Evolutionary conservation across 164 flowering plant genomes (phyloP).

Genomic region (Stephania yunnanensis): DNA sequence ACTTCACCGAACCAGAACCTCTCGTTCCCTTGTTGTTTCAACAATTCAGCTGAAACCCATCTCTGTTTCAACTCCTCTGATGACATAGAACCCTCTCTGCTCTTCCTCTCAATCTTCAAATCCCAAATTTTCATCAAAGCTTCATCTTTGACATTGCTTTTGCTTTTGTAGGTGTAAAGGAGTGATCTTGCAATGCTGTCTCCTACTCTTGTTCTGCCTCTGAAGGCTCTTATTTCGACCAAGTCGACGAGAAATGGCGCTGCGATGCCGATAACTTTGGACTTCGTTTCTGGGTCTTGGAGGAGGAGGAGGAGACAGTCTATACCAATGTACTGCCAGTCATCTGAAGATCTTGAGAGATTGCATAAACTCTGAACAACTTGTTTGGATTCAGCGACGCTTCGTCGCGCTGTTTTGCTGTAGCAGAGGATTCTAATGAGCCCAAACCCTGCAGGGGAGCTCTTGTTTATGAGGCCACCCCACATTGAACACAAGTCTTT

Average conservation of each 20-base stretch:
- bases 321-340: slow-evolving; percentile 87
- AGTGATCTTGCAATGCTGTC: slow-evolving; percentile 39
- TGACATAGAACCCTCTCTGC: slow-evolving; percentile 32
- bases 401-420: slow-evolving; percentile 46
- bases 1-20: slow-evolving; percentile 42
- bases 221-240: slow-evolving; percentile 41
- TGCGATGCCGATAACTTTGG: slow-evolving; percentile 43
- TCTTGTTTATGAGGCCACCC: slow-evolving; percentile 67
- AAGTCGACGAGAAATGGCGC: slow-evolving; percentile 42
- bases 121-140: slow-evolving; percentile 36
- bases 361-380: slow-evolving; percentile 49
- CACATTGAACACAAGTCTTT: slow-evolving; percentile 53
- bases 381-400: slow-evolving; percentile 31
- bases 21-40: slow-evolving; percentile 53
- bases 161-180: slow-evolving; percentile 24
- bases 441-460: slow-evolving; percentile 65
- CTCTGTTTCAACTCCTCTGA: slow-evolving; percentile 32
- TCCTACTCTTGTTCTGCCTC: slow-evolving; percentile 47
- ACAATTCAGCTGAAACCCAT: slow-evolving; percentile 26
- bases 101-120: slow-evolving; percentile 41
- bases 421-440: slow-evolving; percentile 60
- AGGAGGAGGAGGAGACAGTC: slow-evolving; percentile 68
- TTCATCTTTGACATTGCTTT: slow-evolving; percentile 8
- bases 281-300: slow-evolving; percentile 52
- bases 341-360: slow-evolving; percentile 74